Evolutionary conservation across 768 basidiomycete species (phyloP).

Genomic region (Floccularia luteovirens): DNA sequence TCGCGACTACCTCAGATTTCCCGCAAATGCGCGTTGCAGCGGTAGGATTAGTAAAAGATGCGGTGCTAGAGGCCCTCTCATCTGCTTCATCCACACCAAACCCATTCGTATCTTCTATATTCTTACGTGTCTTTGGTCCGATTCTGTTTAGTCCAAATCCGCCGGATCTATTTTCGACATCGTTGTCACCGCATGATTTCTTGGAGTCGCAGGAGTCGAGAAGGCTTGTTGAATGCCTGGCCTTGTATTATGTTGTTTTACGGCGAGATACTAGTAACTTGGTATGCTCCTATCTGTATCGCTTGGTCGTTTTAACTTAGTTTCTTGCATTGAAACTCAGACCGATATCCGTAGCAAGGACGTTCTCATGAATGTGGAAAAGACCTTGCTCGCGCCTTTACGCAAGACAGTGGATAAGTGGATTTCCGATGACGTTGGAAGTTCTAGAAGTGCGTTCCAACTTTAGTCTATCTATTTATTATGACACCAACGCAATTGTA

Average conservation of each 20-base stretch:
- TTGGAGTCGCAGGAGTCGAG: constrained; percentile 49
- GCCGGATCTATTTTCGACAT: constrained; percentile 34
- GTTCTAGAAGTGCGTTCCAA: constrained; percentile 16
- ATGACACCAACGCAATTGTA: constrained; percentile 14
- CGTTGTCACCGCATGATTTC: constrained; percentile 34
- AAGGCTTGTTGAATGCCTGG: constrained; percentile 57
- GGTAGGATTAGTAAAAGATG: constrained; percentile 63
- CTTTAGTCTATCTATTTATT: not conserved
- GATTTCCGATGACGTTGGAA: constrained; percentile 11
- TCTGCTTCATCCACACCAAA: constrained; percentile 16
- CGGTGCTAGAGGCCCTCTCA: constrained; percentile 44
- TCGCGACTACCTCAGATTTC: constrained; percentile 39
- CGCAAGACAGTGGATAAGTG: constrained; percentile 26
- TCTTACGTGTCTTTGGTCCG: constrained; percentile 53
- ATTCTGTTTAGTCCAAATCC: constrained; percentile 53
- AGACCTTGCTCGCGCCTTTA: constrained; percentile 37
- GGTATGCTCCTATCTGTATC: constrained; percentile 23
- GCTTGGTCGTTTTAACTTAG: not conserved
- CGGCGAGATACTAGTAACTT: constrained; percentile 48
- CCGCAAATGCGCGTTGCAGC: constrained; percentile 67
- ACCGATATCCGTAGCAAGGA: constrained; percentile 43
- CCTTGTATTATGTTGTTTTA: constrained; percentile 61
- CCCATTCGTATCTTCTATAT: constrained; percentile 45
- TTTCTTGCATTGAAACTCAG: constrained; percentile 19
- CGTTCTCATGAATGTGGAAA: constrained; percentile 34